Base-by-base conservation (phyloP, 2,329 filamentous ascomycete species). In the Aulographum hederae region DNA sequence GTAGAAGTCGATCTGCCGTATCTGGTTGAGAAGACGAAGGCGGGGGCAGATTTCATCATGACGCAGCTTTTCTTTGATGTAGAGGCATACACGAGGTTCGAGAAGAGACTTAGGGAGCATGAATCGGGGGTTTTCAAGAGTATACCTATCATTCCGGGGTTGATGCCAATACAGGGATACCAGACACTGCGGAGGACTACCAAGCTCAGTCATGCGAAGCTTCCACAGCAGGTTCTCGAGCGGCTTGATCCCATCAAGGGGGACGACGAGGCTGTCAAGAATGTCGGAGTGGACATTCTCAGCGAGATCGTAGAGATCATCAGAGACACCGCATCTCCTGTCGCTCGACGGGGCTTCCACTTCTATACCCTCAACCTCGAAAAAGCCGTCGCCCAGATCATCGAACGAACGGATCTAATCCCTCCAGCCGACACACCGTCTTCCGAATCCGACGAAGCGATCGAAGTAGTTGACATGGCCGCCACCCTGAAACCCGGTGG, bases 141-240 rank as follows among this genome's bases (percentile, higher is more conserved):
- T 3, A 78, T 94, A 16, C 78, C 81, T 5, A 91, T 98, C 42
- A 79, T 98, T 34, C 86, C 89, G 0, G 89, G 89, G 2, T 62
- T 98, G 45, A 94, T 98, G 85, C 89, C 89, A 10, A 84, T 98
- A 32, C 89, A 98, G 57, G 91, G 80, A 56, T 95, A 92, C 55
- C 81, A 92, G 51, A 95, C 93, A 61, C 71, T 98, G 45, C 82
- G 82, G 46, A 65, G 89, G 39, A 93, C 86, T 19, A 86, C 85
- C 16, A 98, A 95, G 57, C 67, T 98, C 27, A 93, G 84, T 51
- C 84, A 94, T 51, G 86, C 85, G 30, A 74, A 68, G 38, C 64
- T 95, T 28, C 89, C 89, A 0, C 58, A 67, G 1, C 56, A 66
- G 11, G 67, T 94, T 18, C 62, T 86, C 47, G 60, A 63, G 10